phyloP scores from a whole-genome alignment of 257 asterid genomes.

The Verbena officinalis region DNA sequence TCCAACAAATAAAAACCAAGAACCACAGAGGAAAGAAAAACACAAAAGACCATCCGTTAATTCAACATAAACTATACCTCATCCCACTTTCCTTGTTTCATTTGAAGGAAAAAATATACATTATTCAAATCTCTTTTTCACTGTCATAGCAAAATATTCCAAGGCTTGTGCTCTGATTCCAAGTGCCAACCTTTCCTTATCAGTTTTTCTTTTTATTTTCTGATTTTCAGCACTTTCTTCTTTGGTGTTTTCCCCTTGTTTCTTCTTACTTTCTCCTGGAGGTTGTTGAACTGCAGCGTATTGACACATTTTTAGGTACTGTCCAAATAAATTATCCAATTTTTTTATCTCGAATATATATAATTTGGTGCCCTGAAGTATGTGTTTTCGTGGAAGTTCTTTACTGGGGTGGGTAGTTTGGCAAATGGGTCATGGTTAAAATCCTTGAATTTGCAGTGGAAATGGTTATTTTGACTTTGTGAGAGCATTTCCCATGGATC shows the following conservation, averaged over 20 bases:
- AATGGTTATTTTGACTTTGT: slow-evolving; percentile 46
- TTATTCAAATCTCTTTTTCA: slow-evolving; percentile 2
- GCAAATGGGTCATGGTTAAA: slow-evolving; percentile 36
- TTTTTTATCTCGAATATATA: slow-evolving; percentile 24
- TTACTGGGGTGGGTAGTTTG: slow-evolving; percentile 39
- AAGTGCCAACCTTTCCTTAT: slow-evolving; percentile 24
- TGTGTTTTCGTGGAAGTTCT: slow-evolving; percentile 28
- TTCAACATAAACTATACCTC: slow-evolving; percentile 15
- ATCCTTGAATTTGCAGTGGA: slow-evolving; percentile 38
- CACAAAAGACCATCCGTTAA: background rate
- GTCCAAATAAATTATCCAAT: slow-evolving; percentile 30
- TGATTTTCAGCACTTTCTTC: background rate
- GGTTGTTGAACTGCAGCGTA: slow-evolving; percentile 34
- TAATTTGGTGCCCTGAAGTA: slow-evolving; percentile 34
- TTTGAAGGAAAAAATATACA: slow-evolving; percentile 1
- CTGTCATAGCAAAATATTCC: slow-evolving; percentile 31
- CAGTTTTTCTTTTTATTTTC: slow-evolving; percentile 1
- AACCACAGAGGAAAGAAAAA: background rate
- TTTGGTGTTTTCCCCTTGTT: slow-evolving; percentile 9
- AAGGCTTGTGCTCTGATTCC: slow-evolving; percentile 29
- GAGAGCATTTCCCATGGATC: slow-evolving; percentile 66
- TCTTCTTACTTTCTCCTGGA: slow-evolving; percentile 23
- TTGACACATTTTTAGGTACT: slow-evolving; percentile 34
- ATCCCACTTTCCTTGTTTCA: slow-evolving; percentile 8
- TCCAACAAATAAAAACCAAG: slow-evolving; percentile 6